Evolutionary conservation across 345 rosid species (phyloP).

Genomic region (Acer yangbiense): DNA sequence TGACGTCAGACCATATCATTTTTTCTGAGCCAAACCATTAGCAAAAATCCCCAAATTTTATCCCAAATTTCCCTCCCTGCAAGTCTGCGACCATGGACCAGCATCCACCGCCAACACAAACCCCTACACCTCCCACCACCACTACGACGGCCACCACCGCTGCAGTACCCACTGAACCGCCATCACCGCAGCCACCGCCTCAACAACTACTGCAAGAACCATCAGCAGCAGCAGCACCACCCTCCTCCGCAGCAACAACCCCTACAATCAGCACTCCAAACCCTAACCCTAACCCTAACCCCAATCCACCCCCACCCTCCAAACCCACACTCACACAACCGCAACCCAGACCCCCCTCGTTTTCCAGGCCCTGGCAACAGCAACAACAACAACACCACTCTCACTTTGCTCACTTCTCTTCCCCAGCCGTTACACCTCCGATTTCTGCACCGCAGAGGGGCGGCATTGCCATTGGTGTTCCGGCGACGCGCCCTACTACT

Average conservation of each 20-base stretch:
- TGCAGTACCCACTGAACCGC: constrained; percentile 17
- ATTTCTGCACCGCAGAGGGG: constrained; percentile 50
- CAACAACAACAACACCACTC: constrained; percentile 51
- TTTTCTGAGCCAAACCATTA: neutral
- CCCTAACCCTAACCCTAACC: constrained; percentile 27
- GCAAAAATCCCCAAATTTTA: neutral
- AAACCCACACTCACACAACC: constrained; percentile 34
- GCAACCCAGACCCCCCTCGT: constrained; percentile 34
- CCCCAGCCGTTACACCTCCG: constrained; percentile 40
- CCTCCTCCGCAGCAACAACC: constrained; percentile 16
- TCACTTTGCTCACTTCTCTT: constrained; percentile 49
- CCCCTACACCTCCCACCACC: neutral
- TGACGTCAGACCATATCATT: too few relatives aligned
- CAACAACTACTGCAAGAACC: constrained; percentile 13
- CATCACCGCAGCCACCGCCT: constrained; percentile 12
- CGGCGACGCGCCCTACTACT: constrained; percentile 50
- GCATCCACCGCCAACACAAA: neutral
- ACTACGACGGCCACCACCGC: constrained; percentile 12
- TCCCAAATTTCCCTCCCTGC: neutral
- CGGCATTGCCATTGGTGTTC: constrained; percentile 70
- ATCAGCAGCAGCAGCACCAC: neutral
- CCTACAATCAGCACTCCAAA: constrained; percentile 35
- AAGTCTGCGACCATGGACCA: neutral
- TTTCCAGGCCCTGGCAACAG: constrained; percentile 78
- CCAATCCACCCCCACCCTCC: constrained; percentile 28